A percentile compares a stretch with the other conserved stretches of the same genome.
These are phyloP conservation scores for Diaporthe ampelina DNA, from an alignment of 2,329 filamentous ascomycete genomes.

Conservation along the genomic window DNA sequence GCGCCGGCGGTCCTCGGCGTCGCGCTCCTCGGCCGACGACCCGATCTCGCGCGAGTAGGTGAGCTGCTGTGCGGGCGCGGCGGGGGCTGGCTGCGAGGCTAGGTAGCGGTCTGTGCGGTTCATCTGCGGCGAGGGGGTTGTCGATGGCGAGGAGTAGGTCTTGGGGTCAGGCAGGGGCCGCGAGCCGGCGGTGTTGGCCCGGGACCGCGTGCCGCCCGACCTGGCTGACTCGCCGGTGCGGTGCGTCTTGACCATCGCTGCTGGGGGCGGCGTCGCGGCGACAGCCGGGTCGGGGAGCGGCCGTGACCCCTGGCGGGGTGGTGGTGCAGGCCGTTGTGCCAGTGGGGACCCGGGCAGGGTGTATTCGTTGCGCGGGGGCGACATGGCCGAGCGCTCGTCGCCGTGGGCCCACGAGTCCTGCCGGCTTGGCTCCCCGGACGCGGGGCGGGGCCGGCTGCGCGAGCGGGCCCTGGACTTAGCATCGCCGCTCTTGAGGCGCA, in stretches of 20 bases:
- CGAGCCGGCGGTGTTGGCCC: conserved; percentile 53
- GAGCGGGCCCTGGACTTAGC: conserved; percentile 57
- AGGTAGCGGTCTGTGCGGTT: conserved; percentile 72
- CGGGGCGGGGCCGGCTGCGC: conserved; percentile 55
- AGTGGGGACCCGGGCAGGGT: conserved; percentile 51
- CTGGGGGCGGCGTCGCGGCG: conserved; percentile 44
- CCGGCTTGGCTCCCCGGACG: conserved; percentile 58
- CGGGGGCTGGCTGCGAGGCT: conserved; percentile 53
- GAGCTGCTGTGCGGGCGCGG: conserved; percentile 51
- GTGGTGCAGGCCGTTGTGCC: conserved; percentile 44
- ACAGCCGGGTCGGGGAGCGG: conserved; percentile 58
- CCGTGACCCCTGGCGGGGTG: conserved; percentile 50
- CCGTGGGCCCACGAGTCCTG: conserved; percentile 75
- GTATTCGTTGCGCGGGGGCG: conserved; percentile 64
- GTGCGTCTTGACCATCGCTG: conserved; percentile 50
- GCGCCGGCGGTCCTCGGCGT: conserved; percentile 73
- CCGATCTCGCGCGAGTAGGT: conserved; percentile 64
- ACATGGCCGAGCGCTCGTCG: conserved; percentile 68
- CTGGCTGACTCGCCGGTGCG: conserved; percentile 47
- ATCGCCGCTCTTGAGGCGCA: conserved; percentile 49
- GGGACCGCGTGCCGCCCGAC: conserved; percentile 52
- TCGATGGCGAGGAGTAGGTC: conserved; percentile 48
- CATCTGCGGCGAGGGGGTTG: conserved; percentile 43
- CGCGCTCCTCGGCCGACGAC: conserved; percentile 71
- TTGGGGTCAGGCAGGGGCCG: conserved; percentile 69